Evolutionary conservation across 768 basidiomycete genomes (phyloP), one percentile per base, ranked within the genome.

Genomic region (Ramaria sp.): DNA sequence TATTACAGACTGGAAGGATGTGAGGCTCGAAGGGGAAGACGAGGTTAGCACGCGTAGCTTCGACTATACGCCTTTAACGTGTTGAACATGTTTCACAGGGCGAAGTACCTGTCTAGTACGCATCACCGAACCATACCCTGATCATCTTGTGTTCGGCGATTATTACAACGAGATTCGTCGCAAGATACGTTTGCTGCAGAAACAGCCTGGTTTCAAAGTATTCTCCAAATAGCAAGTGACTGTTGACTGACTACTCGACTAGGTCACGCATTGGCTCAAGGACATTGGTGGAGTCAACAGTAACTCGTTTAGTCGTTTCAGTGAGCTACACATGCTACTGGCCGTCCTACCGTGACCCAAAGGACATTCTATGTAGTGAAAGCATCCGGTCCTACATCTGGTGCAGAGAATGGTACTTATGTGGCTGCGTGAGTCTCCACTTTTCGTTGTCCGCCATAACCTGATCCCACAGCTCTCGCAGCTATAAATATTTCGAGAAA

Each of bases 401-500:
- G 75, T 10, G 74, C 74, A 1, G 59, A 64, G 7, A 78, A 76
- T 49, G 73, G 74, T n/a, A 75, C 73, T 2, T 77, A 77, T 57
- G 70, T 71, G 41, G 68, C 70, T 30, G 75, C 73, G 73, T 77
- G 65, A n/a, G 42, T 43, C 42, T 6, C 42, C 42, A 19, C 4
- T 22, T 22, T 22, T 43, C 13, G 7, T 19, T n/a, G 5, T 12
- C 20, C 20, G 2, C 42, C 20, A 2, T 22, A 10, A 43, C 7
- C 15, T 27, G 11, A 27, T 20, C 24, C 22, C 9, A 20, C 46
- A 47, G 22, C 6, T 22, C 37, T 46, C 22, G 0, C 60, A 75
- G 75, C 27, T 78, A 76, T 60, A 67, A 73, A 15, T 77, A 77
- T 66, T 78, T 76, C 48, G 77, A 78, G 59, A 78, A 76, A 63